A percentile compares a stretch with the other conserved stretches of the same genome.
These are phyloP conservation scores for Saccharomycopsis malanga DNA, from an alignment of 805 yeast genomes.

Conservation along the genomic window DNA sequence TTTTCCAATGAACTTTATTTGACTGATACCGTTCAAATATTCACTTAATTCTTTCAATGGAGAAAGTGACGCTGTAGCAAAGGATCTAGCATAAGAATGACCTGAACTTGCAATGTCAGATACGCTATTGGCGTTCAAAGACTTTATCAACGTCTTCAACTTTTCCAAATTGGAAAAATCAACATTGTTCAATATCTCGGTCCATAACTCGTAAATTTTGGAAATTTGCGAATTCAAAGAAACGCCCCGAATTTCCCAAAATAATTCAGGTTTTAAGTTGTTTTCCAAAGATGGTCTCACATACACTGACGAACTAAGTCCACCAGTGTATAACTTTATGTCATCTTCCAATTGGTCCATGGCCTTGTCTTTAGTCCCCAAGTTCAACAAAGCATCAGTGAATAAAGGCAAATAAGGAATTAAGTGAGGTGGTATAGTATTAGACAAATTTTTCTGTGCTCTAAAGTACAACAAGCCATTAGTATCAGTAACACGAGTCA, in stretches of 20 bases:
- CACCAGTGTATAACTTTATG: slow-evolving; percentile 80
- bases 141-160: slow-evolving; percentile 63
- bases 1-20: slow-evolving; percentile 60
- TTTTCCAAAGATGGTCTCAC: slow-evolving; percentile 49
- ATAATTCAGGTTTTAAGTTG: slow-evolving; percentile 41
- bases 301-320: slow-evolving; percentile 56
- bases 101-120: slow-evolving; percentile 82
- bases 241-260: slow-evolving; percentile 58
- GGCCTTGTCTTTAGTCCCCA: slow-evolving; percentile 69
- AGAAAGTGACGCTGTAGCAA: slow-evolving; percentile 58
- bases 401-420: slow-evolving; percentile 71
- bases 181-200: slow-evolving; percentile 61
- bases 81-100: slow-evolving; percentile 70
- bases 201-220: slow-evolving; percentile 58
- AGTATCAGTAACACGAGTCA: slow-evolving; percentile 54
- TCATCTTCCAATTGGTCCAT: slow-evolving; percentile 82
- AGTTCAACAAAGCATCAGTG: slow-evolving; percentile 68
- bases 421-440: slow-evolving; percentile 49
- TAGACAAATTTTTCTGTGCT: slow-evolving; percentile 53
- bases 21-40: slow-evolving; percentile 64
- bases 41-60: slow-evolving; percentile 56
- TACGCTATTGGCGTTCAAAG: slow-evolving; percentile 68
- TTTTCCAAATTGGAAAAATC: slow-evolving; percentile 60
- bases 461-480: slow-evolving; percentile 77
- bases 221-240: slow-evolving; percentile 58